phyloP scores from a whole-genome alignment of 2,329 filamentous ascomycete genomes.

The Pseudomassariella vexata region DNA sequence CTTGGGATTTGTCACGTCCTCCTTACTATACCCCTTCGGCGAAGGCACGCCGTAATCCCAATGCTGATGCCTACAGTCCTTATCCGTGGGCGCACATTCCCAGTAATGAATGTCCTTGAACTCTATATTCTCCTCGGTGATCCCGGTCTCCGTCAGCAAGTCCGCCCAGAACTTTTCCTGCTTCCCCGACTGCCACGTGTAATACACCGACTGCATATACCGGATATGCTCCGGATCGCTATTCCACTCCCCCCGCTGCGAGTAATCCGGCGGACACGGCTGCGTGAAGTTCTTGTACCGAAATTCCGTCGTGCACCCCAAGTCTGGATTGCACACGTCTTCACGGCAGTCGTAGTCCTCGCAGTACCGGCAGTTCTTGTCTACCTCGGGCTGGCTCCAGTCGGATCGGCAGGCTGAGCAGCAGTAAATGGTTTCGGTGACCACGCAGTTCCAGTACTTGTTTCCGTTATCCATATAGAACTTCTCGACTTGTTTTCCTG shows the following conservation, averaged over 20 bases:
- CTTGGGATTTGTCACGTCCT: constrained; percentile 16
- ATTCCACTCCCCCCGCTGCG: constrained; percentile 6
- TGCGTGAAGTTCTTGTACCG: background rate
- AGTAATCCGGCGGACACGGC: constrained; percentile 12
- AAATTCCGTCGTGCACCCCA: background rate
- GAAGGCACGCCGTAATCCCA: constrained; percentile 13
- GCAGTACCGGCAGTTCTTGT: constrained; percentile 5
- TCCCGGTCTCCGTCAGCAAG: constrained; percentile 12
- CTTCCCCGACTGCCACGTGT: constrained; percentile 7
- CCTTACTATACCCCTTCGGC: constrained; percentile 6
- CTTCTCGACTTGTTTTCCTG: constrained; percentile 7
- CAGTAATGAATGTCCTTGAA: constrained; percentile 8
- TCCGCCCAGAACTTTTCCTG: constrained; percentile 12
- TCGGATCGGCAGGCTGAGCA: constrained; percentile 1
- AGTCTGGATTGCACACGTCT: background rate
- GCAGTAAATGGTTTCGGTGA: constrained; percentile 4
- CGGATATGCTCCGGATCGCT: too few relatives aligned
- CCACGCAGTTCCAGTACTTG: constrained; percentile 13
- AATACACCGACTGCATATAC: constrained; percentile 11
- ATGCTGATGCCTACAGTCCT: too few relatives aligned
- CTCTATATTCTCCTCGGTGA: constrained; percentile 14
- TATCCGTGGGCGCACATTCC: too few relatives aligned
- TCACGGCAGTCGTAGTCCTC: constrained; percentile 3
- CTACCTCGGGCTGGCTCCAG: constrained; percentile 1
- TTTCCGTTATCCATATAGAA: constrained; percentile 14